Base-by-base conservation (phyloP, 2,329 filamentous ascomycete genomes). In the Talaromyces sp. region DNA sequence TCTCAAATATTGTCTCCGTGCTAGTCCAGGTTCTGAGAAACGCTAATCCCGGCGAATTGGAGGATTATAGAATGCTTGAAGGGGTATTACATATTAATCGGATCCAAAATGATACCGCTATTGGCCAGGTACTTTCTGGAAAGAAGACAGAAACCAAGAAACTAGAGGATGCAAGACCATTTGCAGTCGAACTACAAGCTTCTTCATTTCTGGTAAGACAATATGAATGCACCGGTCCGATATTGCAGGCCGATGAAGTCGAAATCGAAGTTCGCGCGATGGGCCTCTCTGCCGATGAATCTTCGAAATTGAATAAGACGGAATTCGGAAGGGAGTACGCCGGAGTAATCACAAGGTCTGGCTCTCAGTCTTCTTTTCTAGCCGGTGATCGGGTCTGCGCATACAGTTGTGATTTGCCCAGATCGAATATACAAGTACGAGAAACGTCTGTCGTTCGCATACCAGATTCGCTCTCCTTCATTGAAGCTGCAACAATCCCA, bases 351-450 rank as follows among this genome's bases (percentile, higher is more conserved):
- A 31, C 13, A 25, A 17, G n/a, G 8, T 8, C 62, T 15, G 53
- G 62, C 6, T 29, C 56, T 34, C 36, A 43, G 7, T 45, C 38
- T 7, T 15, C 7, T 36, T 36, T 63, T 15, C 4, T 38, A 1
- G n/a, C 38, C 5, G 61, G 61, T 10, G 51, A 63, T 40, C 51
- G 51, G 3, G 61, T 58, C 5, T 59, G 13, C 17, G 36, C 56
- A 17, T 59, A 27, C 36, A 59, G 38, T n/a, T 19, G 19, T 10
- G 36, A 34, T 22, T 19, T 13, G 11, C 34, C 34, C 22, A 34
- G 8, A 3, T 59, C 56, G 56, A 19, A 59, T 43, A 34, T 59
- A n/a, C 34, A 19, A 34, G 56, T 43, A 15, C 22, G 15, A 27
- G 31, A 34, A 27, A 59, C 6, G 22, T 3, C 17, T 22, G 19